Base-by-base conservation (phyloP, 352 stramenopile species). In the Pythium biforme region DNA sequence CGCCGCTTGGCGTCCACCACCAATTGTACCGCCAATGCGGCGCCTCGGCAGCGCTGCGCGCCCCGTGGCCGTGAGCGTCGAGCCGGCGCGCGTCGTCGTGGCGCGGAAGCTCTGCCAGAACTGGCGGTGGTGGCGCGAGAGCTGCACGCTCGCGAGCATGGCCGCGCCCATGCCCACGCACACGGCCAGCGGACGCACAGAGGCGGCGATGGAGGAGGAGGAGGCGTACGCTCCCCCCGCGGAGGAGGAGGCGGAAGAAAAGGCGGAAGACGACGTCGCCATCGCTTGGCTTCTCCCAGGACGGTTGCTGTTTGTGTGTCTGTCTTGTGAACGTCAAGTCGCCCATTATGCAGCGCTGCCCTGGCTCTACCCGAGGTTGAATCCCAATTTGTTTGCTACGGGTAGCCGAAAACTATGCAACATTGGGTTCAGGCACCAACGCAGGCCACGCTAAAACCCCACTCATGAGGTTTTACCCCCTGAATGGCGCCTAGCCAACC, bases 81-180 rank as follows among this genome's bases (percentile, higher is more conserved):
- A 47, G 15, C 29, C 29, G 55, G 33, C 33, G 31, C 53, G 61
- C 34, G 34, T 40, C 1, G 46, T 23, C 47, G 25, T 22, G 4
- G 43, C 25, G 53, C 75, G 70, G 27, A 89, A 55, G 1, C 68
- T 68, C 31, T 73, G 69, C 83, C 83, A 90, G 25, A 90, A 59
- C 40, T 67, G 69, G 23, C 64, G 68, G 46, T 87, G 83, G 45
- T 75, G 66, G 25, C 69, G 64, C 39, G 76, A 77, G n/a, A 90
- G 60, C 26, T 81, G 84, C 47, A 90, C 72, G 33, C 81, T 89
- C 9, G 83, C 78, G 62, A 92, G 67, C 69, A 92, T 61, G 25
- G 83, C 83, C 41, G 88, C 79, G 26, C 81, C 76, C 79, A 92
- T 81, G 66, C 83, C 81, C 27, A 92, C 60, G 49, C 75, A 90